A percentile compares a stretch with the other conserved stretches of the same genome.
Evolutionary conservation across 306 rosid genomes (phyloP).

Genomic region (Castanea mollissima): DNA sequence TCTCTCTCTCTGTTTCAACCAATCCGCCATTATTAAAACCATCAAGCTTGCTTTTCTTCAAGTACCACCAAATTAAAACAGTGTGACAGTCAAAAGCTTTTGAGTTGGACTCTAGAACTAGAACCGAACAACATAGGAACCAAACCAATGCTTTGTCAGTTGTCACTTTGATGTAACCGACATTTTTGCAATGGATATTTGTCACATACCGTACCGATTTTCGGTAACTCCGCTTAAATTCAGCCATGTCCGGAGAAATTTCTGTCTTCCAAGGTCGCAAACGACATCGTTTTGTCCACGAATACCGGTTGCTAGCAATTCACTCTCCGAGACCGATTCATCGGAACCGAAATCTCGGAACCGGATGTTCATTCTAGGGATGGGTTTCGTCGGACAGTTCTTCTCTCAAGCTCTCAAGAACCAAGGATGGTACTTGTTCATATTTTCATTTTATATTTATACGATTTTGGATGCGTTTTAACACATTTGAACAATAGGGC

Average conservation of each 20-base stretch:
- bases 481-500: slow-evolving; percentile 24
- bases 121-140: not conserved
- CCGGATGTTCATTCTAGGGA: slow-evolving; percentile 61
- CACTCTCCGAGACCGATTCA: slow-evolving; percentile 2
- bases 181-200: slow-evolving; percentile 22
- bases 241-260: slow-evolving; percentile 13
- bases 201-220: slow-evolving; percentile 8
- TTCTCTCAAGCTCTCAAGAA: slow-evolving; percentile 60
- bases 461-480: not conserved
- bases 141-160: not conserved
- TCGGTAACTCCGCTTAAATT: slow-evolving; percentile 11
- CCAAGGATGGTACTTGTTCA: slow-evolving; percentile 58
- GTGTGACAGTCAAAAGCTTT: not conserved
- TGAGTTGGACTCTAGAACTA: not conserved
- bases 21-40: too few relatives aligned
- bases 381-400: slow-evolving; percentile 73
- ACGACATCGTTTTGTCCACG: slow-evolving; percentile 1
- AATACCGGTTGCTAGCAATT: not conserved
- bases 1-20: too few relatives aligned
- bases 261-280: slow-evolving; percentile 2
- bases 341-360: slow-evolving; percentile 28
- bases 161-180: too few relatives aligned
- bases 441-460: too few relatives aligned
- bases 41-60: too few relatives aligned
- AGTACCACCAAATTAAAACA: too few relatives aligned